Evolutionary conservation across 306 rosid genomes (phyloP).

Genomic region (Luffa acutangula): DNA sequence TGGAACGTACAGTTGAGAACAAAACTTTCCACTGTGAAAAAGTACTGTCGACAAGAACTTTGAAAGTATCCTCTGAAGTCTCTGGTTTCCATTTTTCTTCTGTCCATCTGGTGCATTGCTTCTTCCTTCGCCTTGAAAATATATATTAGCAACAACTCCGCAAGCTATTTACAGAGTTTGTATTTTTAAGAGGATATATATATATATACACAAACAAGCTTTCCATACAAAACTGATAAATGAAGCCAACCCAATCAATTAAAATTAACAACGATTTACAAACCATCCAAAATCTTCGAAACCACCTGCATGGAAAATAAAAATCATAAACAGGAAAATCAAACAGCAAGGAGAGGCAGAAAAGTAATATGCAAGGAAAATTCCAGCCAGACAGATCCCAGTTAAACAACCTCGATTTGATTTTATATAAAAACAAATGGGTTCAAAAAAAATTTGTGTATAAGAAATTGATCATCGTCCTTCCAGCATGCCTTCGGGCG

Average conservation of each 20-base stretch:
- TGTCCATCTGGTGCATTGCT: not conserved
- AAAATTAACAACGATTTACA: conserved; percentile 1
- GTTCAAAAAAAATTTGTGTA: not conserved
- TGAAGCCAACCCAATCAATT: conserved; percentile 2
- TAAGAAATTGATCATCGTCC: not conserved
- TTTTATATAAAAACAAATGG: not conserved
- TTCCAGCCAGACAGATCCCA: not conserved
- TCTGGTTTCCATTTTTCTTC: not conserved
- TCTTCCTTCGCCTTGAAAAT: not conserved
- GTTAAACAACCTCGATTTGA: not conserved
- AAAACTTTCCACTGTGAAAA: not conserved
- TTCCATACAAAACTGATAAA: conserved; percentile 7
- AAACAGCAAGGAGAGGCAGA: not conserved
- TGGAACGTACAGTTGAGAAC: not conserved
- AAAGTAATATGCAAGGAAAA: not conserved
- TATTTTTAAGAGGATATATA: not conserved
- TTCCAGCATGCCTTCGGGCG: not conserved
- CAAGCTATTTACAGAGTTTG: conserved; percentile 6
- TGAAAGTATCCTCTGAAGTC: conserved; percentile 1
- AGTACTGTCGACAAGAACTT: not conserved
- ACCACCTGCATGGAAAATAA: not conserved
- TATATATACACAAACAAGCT: not conserved
- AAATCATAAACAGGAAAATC: not conserved
- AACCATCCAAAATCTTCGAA: conserved; percentile 8
- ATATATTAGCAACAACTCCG: not conserved